Evolutionary conservation across 1,284 basidiomycete species (phyloP), one percentile per base, ranked within the genome.

Genomic region (Sporisorium sorghi): DNA sequence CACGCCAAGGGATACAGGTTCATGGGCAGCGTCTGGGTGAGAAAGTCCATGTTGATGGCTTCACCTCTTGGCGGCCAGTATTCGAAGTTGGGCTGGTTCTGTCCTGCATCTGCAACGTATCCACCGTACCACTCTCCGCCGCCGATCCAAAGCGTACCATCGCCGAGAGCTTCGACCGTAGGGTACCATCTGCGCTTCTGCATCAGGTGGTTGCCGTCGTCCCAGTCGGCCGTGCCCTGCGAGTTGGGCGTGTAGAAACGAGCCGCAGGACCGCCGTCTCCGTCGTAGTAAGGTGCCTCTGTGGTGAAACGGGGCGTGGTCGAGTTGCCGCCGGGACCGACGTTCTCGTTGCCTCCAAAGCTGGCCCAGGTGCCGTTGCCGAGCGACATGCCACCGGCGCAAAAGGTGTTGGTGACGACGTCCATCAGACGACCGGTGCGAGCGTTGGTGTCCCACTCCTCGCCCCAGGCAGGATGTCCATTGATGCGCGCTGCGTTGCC

Each of bases 351-450:
- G 17, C 84, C 84, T 19, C 84, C 83, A 23, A 77, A 76, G 23
- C 77, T 74, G 37, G 79, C 56, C 81, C 82, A 84, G 12, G 73
- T 77, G 6, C 84, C 84, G 65, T 84, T 81, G n/a, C 79, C 81
- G 35, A 85, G 63, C 23, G 68, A 68, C 47, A 76, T 74, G 5
- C 83, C 83, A n/a, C 79, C 77, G 3, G 84, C 84, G 40, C 84
- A 85, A 58, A 85, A 85, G 17, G 83, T 76, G 61, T 85, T 85
- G 47, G 83, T 82, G 44, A 68, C 53, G n/a, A 85, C 78, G 33
- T 84, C 78, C 44, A 83, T 68, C 11, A 78, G 67, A 9, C 73
- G 61, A 39, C 60, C 63, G 5, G 74, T 61, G 43, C 79, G 78
- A 44, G 52, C 59, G 4, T 51, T 44, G 24, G 79, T 73, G 37